Conservation (phyloP, 768 basidiomycete species). For the Serendipita indica region DNA sequence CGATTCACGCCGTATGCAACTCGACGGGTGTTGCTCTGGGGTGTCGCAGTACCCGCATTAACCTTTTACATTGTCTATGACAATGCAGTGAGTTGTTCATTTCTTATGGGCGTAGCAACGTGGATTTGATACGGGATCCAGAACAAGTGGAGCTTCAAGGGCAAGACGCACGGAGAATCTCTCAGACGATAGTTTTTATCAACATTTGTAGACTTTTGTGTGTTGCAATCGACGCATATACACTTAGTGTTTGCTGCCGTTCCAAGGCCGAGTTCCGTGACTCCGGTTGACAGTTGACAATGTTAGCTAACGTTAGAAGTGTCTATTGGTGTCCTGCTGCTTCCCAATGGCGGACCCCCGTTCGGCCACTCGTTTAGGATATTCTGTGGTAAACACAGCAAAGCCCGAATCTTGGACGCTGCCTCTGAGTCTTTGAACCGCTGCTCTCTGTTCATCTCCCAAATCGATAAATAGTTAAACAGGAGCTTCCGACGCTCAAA, state of each 20-base stretch:
- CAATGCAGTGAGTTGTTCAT: not conserved
- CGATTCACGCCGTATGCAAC: conserved; percentile 59
- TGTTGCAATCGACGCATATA: not conserved
- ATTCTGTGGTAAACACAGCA: conserved; percentile 5
- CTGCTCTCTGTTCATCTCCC: no score
- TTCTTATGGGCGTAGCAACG: not conserved
- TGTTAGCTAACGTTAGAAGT: not conserved
- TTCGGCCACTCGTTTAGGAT: not conserved
- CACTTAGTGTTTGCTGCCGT: not conserved
- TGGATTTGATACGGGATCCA: not conserved
- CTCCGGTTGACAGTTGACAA: not conserved
- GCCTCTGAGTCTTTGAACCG: no score
- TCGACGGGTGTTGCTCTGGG: conserved; percentile 41
- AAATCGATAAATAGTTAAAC: no score
- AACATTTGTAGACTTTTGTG: not conserved
- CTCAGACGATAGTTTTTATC: not conserved
- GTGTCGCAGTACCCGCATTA: conserved; percentile 50
- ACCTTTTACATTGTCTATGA: conserved; percentile 31
- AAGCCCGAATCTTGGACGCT: not conserved
- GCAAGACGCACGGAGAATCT: conserved; percentile 8
- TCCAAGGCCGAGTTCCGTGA: not conserved
- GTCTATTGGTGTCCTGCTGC: not conserved
- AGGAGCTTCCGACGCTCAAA: no score
- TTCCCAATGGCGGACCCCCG: conserved; percentile 1
- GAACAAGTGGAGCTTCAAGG: conserved; percentile 8